Base-by-base conservation (phyloP, 2,329 filamentous ascomycete genomes). In the Phoma sp. region DNA sequence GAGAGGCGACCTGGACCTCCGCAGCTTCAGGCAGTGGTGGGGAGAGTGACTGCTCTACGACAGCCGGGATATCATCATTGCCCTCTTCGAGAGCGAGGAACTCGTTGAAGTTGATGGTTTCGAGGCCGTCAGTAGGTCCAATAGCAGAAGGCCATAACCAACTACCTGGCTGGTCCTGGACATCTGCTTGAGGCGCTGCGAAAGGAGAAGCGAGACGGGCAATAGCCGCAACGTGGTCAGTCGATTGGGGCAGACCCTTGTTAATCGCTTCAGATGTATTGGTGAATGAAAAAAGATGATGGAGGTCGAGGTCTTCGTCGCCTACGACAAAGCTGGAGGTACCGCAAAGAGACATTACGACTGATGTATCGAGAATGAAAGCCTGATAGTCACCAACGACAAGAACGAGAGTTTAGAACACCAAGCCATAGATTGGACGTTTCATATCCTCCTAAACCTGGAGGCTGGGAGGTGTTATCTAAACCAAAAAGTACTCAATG, bases 381-480 rank as follows among this genome's bases (percentile, higher is more conserved):
- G 2, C 1, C 2, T 17, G 10, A 12, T 44, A 12, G 15, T 10
- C 8, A 24, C n/a, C 8, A 24, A 39, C 24, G 4, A 2, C 12
- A 9, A 9, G 17, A 19, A 25, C n/a, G 29, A 13, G 27, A 31
- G 25, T 24, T 12, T 13, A 21, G 12, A 32, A 9, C 1, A 8
- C 9, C 22, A 22, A 4, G 1, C 12, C 13, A 19, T 13, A 8
- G 17, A 35, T 53, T 24, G 6, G 9, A 8, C 9, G 10, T 15
- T 46, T 47, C 27, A 46, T 37, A 8, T 36, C 17, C 22, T 47
- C 29, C 39, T 36, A 29, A 25, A 36, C 22, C 5, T 25, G 50
- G 43, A 46, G 37, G 50, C 19, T 53, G 50, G 50, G 41, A 31
- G 31, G 22, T 13, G 13, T 41, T 47, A 40, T n/a, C 29, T 47